Evolutionary conservation across 371 early-diverging fungal genomes (phyloP).

Genomic region (Blastocladiella emersonii): DNA sequence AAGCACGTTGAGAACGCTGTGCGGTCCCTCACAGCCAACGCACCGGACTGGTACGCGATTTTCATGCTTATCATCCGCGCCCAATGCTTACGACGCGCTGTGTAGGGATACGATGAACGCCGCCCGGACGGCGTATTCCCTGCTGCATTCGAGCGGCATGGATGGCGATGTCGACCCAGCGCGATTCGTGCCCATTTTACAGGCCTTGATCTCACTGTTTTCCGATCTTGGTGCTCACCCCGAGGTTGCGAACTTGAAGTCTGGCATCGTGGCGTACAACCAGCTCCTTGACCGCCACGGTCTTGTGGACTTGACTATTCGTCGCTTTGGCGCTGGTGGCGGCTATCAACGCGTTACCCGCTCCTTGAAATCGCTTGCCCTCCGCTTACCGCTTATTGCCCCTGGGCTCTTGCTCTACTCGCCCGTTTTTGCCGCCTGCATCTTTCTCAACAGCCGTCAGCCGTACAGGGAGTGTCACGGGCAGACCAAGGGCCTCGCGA

Average conservation of each 20-base stretch:
- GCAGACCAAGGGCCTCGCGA: not conserved
- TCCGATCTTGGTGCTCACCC: not conserved
- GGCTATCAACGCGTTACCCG: too few relatives aligned
- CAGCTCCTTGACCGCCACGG: too few relatives aligned
- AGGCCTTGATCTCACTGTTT: not conserved
- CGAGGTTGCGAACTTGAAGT: too few relatives aligned
- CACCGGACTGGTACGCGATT: not conserved
- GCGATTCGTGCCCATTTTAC: not conserved
- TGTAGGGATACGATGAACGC: not conserved
- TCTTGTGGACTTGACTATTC: too few relatives aligned
- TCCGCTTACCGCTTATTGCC: not conserved
- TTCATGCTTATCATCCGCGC: not conserved
- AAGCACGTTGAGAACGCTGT: not conserved
- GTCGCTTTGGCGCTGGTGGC: too few relatives aligned
- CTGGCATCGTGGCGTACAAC: too few relatives aligned
- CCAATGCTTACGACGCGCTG: not conserved
- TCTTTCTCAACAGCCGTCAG: not conserved
- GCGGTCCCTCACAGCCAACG: not conserved
- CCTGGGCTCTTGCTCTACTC: not conserved
- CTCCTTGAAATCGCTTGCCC: not conserved
- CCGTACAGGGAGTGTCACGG: not conserved
- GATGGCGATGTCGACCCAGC: not conserved
- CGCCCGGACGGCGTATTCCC: not conserved
- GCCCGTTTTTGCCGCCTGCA: not conserved
- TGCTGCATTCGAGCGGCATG: not conserved